Percentiles rank a stretch among this genome's conserved stretches.
These are phyloP conservation scores for Vitis riparia DNA, from an alignment of 164 flowering plant species.

Conservation along the genomic window DNA sequence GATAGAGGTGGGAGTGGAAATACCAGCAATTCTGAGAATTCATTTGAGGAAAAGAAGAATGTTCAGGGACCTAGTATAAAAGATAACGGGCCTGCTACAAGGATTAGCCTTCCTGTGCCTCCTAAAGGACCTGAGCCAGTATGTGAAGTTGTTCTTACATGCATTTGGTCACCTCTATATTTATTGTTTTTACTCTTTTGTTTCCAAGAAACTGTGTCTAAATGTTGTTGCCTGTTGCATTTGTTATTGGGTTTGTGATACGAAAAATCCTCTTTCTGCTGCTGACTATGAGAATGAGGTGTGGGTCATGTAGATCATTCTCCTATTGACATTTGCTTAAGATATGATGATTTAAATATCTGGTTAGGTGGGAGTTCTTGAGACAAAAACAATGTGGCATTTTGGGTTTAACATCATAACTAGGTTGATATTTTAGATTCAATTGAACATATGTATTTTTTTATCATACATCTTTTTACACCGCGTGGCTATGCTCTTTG, in stretches of 20 bases:
- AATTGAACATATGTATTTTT: no score
- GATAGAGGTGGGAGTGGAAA: slow-evolving; percentile 41
- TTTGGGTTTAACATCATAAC: no score
- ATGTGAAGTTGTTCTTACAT: slow-evolving; percentile 5
- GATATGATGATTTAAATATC: no score
- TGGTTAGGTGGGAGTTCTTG: no score
- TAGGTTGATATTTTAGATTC: background rate
- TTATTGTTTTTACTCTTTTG: background rate
- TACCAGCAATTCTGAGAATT: slow-evolving; percentile 33
- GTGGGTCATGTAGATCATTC: background rate
- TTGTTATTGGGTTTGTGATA: background rate
- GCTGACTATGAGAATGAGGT: background rate
- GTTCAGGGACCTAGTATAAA: slow-evolving; percentile 32
- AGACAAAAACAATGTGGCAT: no score
- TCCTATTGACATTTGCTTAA: no score
- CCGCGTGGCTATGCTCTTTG: no score
- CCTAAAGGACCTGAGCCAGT: slow-evolving; percentile 74
- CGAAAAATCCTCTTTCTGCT: background rate
- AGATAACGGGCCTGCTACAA: slow-evolving; percentile 32
- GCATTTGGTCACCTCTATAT: background rate
- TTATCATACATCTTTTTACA: no score
- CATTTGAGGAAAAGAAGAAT: slow-evolving; percentile 48
- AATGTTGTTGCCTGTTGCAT: background rate
- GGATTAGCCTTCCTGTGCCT: slow-evolving; percentile 53
- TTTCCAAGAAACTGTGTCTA: background rate